phyloP scores from a whole-genome alignment of 2,329 filamentous ascomycete genomes.

The Exophiala spinifera region DNA sequence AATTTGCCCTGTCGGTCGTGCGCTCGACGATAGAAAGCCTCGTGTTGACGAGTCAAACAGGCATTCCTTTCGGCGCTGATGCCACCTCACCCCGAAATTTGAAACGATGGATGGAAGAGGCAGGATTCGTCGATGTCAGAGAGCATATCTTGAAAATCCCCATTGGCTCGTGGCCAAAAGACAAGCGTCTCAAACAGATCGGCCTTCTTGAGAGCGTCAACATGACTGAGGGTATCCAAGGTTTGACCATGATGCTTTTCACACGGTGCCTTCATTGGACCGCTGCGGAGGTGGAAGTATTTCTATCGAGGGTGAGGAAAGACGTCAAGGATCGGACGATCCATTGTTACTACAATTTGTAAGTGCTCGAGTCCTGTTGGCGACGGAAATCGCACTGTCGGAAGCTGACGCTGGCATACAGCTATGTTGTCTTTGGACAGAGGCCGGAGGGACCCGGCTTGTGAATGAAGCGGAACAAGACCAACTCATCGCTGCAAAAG shows the following conservation, averaged over 20 bases:
- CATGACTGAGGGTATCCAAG: constrained; percentile 28
- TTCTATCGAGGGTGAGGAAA: constrained; percentile 23
- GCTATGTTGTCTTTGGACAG: no score
- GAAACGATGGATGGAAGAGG: constrained; percentile 28
- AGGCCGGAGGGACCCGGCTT: no score
- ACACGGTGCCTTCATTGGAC: constrained; percentile 29
- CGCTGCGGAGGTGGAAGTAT: constrained; percentile 22
- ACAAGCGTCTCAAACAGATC: constrained; percentile 31
- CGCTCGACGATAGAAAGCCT: constrained; percentile 5
- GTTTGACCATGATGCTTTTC: constrained; percentile 28
- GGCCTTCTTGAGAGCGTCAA: constrained; percentile 24
- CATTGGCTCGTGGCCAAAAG: constrained; percentile 32
- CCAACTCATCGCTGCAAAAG: no score
- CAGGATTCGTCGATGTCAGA: constrained; percentile 31
- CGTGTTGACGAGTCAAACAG: constrained; percentile 30
- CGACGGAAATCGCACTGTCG: no score
- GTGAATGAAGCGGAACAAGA: no score
- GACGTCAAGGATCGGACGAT: constrained; percentile 23
- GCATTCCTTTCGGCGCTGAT: constrained; percentile 27
- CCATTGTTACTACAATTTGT: constrained; percentile 16
- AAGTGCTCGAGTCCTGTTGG: constrained; percentile 3
- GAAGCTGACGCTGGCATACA: no score
- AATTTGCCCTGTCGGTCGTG: constrained; percentile 29
- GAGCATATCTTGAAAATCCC: constrained; percentile 28
- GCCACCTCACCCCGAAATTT: constrained; percentile 21